Conservation (phyloP, 345 rosid genomes). For the Eucalyptus pauciflora region DNA sequence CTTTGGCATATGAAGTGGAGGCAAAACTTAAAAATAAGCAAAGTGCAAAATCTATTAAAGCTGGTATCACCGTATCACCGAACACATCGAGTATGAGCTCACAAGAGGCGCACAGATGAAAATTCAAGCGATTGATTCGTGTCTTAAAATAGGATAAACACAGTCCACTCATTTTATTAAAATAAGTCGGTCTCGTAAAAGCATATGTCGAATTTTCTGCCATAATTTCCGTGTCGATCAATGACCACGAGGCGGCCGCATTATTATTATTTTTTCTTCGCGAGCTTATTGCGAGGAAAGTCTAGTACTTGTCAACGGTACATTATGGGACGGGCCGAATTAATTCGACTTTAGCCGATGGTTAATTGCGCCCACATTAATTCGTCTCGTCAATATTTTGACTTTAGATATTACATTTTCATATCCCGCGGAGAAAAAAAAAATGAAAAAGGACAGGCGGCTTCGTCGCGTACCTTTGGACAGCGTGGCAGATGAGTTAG, state of each 20-base stretch:
- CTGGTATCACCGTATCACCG: neutral
- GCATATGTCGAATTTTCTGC: rapidly evolving
- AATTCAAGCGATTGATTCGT: neutral
- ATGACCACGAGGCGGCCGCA: neutral
- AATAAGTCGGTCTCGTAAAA: rapidly evolving
- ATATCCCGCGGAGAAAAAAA: neutral
- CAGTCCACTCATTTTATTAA: neutral
- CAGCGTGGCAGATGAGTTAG: neutral
- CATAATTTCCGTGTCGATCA: rapidly evolving
- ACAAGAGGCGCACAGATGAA: rapidly evolving
- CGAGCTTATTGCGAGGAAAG: neutral
- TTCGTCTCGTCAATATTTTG: neutral
- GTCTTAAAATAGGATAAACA: neutral
- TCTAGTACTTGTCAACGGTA: neutral
- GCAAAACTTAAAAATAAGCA: neutral
- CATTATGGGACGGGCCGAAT: neutral
- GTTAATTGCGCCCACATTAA: neutral
- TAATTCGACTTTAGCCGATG: neutral
- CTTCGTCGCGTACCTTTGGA: neutral
- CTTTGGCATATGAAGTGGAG: neutral
- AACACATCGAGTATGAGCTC: rapidly evolving
- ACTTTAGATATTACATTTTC: neutral
- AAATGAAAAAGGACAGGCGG: neutral
- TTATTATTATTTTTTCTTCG: neutral
- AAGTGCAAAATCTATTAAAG: neutral